These are phyloP conservation scores for Leccinum imitatum DNA, from an alignment of 768 basidiomycete species.

Conservation along the genomic window DNA sequence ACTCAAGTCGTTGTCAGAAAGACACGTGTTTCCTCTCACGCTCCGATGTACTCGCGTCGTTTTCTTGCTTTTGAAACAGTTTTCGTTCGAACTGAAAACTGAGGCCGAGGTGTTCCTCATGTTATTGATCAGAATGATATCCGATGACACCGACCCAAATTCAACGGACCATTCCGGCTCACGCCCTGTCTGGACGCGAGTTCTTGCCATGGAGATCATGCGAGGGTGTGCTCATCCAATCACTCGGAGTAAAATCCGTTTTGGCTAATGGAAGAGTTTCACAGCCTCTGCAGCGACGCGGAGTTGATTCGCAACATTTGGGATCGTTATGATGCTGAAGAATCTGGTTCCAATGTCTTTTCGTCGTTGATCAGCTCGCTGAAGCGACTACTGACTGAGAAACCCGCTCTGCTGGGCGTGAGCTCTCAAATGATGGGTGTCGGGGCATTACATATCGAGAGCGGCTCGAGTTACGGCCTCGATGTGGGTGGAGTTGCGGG, in stretches of 20 bases:
- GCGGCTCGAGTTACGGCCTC: conserved; percentile 45
- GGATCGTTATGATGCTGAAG: conserved; percentile 68
- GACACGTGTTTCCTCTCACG: conserved; percentile 81
- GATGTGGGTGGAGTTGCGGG: conserved; percentile 73
- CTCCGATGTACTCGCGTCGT: conserved; percentile 92
- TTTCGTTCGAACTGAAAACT: conserved; percentile 72
- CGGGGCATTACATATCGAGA: conserved; percentile 47
- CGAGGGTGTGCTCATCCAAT: conserved; percentile 55
- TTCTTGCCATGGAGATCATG: conserved; percentile 90
- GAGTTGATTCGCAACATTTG: conserved; percentile 79
- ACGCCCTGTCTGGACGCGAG: conserved; percentile 83
- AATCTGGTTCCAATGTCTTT: conserved; percentile 68
- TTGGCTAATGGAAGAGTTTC: conserved; percentile 2
- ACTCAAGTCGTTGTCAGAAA: conserved; percentile 80
- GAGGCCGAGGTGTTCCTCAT: conserved; percentile 88
- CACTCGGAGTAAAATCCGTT: neutral
- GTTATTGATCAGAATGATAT: conserved; percentile 63
- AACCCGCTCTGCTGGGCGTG: conserved; percentile 80
- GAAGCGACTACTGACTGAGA: conserved; percentile 86
- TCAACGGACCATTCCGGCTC: conserved; percentile 27
- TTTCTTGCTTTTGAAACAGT: conserved; percentile 90
- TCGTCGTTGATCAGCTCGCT: conserved; percentile 77
- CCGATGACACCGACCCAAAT: conserved; percentile 46
- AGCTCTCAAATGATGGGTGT: conserved; percentile 79
- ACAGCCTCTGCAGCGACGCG: conserved; percentile 74